Base-by-base conservation (phyloP, 192 early-diverging fungal species). In the Coemansia sp. region DNA sequence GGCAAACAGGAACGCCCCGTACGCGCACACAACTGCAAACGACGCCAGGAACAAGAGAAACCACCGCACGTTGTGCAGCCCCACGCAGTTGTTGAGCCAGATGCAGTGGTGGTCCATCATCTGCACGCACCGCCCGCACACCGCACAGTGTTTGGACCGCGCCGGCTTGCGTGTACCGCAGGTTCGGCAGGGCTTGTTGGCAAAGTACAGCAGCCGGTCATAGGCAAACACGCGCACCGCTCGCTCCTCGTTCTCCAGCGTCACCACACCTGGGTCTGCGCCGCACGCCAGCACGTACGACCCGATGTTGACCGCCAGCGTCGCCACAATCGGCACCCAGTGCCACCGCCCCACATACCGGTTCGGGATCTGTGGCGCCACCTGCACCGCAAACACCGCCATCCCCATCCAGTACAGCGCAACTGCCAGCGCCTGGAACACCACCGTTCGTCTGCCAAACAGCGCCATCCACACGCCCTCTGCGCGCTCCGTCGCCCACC, bases 71-170 rank as follows among this genome's bases (percentile, higher is more conserved):
- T 83, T 83, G 63, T 66, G 46, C 48, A 79, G 74, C 8, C 81
- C 81, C 20, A 83, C 77, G 67, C 81, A 83, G 72, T 72, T 83
- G 70, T 83, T 83, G 31, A 83, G 67, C 81, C 81, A 83, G 25
- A 83, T 70, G 45, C 82, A 84, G 55, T 84, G 82, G 67, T 84
- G 82, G 68, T 84, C 82, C 73, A 72, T 56, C 68, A 74, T 72
- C 61, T 74, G 69, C 23, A 84, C 62, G 66, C 82, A 84, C 35
- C 46, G 59, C 18, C 58, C 60, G 61, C 82, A 84, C 9, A 64
- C 66, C 25, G 76, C 64, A 61, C 82, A 84, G 61, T 84, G 82
- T 61, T 84, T 84, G 52, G 82, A 84, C 59, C 82, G 70, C n/a
- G 82, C 82, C 5, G 82, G 74, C 63, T 74, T 76, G 57, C 58